phyloP scores from a whole-genome alignment of 1,284 basidiomycete genomes.

The Puccinia triticina region DNA sequence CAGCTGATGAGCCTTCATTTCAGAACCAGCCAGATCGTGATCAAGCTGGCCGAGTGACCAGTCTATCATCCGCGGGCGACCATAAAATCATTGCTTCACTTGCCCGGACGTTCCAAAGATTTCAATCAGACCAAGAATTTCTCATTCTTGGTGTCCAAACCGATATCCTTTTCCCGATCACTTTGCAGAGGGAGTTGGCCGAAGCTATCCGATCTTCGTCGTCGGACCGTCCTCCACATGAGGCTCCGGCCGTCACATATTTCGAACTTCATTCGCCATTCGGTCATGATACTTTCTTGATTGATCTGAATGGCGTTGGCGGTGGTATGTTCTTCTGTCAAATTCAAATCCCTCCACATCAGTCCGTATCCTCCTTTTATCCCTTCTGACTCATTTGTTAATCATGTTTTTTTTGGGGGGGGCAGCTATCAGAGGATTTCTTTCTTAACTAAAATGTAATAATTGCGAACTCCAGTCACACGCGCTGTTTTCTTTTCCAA shows the following conservation, averaged over 20 bases:
- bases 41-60: conserved; percentile 52
- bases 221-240: conserved; percentile 58
- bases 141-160: conserved; percentile 93
- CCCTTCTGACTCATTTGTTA: background rate
- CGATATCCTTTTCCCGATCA: conserved; percentile 94
- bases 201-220: conserved; percentile 81
- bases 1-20: conserved; percentile 39
- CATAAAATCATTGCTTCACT: conserved; percentile 71
- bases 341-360: background rate
- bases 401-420: background rate
- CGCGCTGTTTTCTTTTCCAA: background rate
- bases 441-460: conserved; percentile 15
- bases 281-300: conserved; percentile 90
- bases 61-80: conserved; percentile 62
- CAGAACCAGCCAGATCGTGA: conserved; percentile 59
- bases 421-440: conserved; percentile 29
- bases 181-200: conserved; percentile 92
- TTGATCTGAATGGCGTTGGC: conserved; percentile 41
- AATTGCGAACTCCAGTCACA: too few species aligned
- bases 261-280: conserved; percentile 97
- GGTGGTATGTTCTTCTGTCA: conserved; percentile 38
- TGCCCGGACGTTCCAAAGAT: conserved; percentile 76
- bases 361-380: background rate
- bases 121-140: conserved; percentile 69
- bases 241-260: conserved; percentile 78